Conservation (phyloP, 495 filamentous ascomycete species). For the Aspergillus bridgeri region DNA sequence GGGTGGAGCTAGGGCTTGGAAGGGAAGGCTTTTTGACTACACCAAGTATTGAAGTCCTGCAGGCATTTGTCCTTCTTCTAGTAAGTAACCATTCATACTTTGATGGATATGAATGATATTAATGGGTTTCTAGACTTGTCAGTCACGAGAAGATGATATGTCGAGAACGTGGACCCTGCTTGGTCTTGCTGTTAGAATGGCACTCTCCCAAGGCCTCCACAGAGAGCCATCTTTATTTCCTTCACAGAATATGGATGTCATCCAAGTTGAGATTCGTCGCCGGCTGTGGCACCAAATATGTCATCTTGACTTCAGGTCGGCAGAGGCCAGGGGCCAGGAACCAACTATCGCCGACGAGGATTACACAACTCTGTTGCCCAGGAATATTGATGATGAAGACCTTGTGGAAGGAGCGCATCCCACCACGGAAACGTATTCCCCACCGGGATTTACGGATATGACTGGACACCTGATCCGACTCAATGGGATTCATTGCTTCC, state of each 20-base stretch:
- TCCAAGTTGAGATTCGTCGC: background rate
- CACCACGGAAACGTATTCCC: background rate
- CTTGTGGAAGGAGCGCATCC: background rate
- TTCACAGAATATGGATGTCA: background rate
- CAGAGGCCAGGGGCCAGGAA: background rate
- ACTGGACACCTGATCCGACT: background rate
- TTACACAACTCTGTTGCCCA: background rate
- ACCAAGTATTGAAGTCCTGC: background rate
- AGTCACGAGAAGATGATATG: background rate
- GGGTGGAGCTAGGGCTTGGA: background rate
- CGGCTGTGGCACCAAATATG: background rate
- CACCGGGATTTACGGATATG: background rate
- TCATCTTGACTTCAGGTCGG: background rate
- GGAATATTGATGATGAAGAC: background rate
- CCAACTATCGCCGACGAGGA: background rate
- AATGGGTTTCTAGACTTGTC: background rate
- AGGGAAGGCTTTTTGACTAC: background rate
- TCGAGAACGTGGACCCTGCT: background rate
- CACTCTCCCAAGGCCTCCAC: background rate
- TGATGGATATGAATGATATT: background rate
- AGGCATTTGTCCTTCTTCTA: background rate
- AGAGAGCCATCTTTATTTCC: background rate
- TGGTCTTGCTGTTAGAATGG: background rate
- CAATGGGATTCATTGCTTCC: background rate
- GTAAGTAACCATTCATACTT: background rate